Conservation (phyloP, 768 basidiomycete species). For the Rhodotorula toruloides region DNA sequence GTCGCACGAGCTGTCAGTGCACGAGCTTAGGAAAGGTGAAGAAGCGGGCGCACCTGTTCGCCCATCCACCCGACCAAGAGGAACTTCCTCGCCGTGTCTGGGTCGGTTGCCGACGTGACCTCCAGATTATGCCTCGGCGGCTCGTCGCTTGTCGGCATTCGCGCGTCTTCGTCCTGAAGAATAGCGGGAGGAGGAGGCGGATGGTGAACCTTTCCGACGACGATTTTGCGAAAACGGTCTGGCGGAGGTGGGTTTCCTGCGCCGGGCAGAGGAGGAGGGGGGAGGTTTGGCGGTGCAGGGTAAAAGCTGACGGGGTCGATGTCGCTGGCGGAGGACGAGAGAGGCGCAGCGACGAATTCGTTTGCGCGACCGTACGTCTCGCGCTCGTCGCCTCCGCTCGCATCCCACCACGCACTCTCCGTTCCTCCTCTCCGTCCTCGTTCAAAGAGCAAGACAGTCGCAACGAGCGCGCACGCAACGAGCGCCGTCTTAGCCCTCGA, state of each 20-base stretch:
- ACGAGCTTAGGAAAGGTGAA: background rate
- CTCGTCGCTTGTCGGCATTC: no score
- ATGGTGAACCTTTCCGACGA: background rate
- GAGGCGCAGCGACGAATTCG: background rate
- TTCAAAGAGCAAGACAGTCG: background rate
- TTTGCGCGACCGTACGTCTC: background rate
- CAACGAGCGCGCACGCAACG: background rate
- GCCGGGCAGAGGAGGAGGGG: background rate
- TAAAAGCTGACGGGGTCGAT: background rate
- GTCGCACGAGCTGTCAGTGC: background rate
- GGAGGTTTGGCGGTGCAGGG: background rate
- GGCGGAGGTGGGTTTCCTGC: background rate
- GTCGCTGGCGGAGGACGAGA: background rate
- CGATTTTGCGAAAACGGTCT: background rate
- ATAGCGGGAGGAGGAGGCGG: background rate
- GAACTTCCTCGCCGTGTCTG: constrained; percentile 12
- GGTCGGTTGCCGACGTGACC: constrained; percentile 12
- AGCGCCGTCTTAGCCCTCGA: background rate
- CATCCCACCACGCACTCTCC: background rate
- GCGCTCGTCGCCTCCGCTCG: background rate
- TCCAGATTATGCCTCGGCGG: background rate
- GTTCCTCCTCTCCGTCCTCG: no score
- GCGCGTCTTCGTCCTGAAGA: background rate
- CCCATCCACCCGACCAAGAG: constrained; percentile 30
- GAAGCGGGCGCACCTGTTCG: constrained; percentile 13